These are phyloP conservation scores for Cryptococcus sp. DNA, from an alignment of 1,284 basidiomycete species.

Conservation along the genomic window DNA sequence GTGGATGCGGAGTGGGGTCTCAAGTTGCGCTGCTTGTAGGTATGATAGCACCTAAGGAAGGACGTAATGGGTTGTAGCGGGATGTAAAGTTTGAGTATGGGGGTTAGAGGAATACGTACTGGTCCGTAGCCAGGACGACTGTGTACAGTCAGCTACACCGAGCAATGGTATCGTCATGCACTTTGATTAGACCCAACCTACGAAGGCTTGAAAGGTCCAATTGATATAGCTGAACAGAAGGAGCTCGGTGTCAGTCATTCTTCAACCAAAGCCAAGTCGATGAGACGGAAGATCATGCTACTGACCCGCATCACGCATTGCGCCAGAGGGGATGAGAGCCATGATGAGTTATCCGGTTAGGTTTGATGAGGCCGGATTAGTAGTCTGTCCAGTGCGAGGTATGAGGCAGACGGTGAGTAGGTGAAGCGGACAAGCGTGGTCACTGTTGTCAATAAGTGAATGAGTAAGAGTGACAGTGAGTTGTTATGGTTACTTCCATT, in stretches of 20 bases:
- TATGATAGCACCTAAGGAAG: slow-evolving; percentile 35
- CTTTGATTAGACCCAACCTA: slow-evolving; percentile 14
- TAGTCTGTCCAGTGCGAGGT: too few relatives aligned
- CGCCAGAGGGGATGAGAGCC: not conserved
- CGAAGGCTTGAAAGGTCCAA: slow-evolving; percentile 51
- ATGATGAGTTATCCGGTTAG: not conserved
- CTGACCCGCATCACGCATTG: not conserved
- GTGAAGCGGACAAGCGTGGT: too few relatives aligned
- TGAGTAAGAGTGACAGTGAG: too few relatives aligned
- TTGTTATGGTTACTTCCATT: too few relatives aligned
- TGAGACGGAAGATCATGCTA: too few relatives aligned
- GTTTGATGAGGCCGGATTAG: too few relatives aligned
- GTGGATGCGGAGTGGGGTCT: slow-evolving; percentile 47
- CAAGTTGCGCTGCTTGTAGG: slow-evolving; percentile 47
- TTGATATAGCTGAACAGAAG: slow-evolving; percentile 36
- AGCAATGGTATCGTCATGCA: not conserved
- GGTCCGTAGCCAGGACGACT: slow-evolving; percentile 51
- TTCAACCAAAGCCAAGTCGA: too few relatives aligned
- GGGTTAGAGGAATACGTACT: slow-evolving; percentile 14
- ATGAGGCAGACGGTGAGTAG: too few relatives aligned
- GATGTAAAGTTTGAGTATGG: not conserved
- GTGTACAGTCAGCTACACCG: slow-evolving; percentile 6
- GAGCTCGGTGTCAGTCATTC: too few relatives aligned
- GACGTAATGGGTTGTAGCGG: not conserved
- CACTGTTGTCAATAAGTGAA: too few relatives aligned